Evolutionary conservation across 345 rosid genomes (phyloP).

Genomic region (Populus pruinosa): DNA sequence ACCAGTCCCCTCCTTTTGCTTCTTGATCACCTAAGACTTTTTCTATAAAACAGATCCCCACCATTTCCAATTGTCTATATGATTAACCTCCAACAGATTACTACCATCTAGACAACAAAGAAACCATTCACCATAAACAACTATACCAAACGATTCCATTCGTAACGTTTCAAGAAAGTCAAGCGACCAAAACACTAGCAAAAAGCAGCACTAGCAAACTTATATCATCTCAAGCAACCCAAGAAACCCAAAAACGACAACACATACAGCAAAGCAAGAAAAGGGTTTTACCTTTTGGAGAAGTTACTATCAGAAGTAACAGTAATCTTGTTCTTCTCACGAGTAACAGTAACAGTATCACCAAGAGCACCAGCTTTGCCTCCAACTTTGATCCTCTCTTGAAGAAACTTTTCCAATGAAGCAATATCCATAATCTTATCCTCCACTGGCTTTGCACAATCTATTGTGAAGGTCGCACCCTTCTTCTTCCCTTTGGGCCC

Average conservation of each 20-base stretch:
- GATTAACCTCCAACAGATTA: background rate
- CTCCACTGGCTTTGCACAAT: conserved; percentile 69
- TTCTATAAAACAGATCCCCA: background rate
- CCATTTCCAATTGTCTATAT: background rate
- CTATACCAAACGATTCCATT: too few relatives aligned
- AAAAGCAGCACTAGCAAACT: background rate
- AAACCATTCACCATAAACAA: background rate
- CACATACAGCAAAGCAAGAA: background rate
- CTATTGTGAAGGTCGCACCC: conserved; percentile 45
- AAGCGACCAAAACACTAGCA: too few relatives aligned
- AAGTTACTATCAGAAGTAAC: conserved; percentile 53
- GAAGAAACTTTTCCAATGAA: conserved; percentile 70
- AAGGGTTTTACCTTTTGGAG: conserved; percentile 54
- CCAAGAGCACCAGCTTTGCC: conserved; percentile 78
- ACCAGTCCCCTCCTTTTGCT: background rate
- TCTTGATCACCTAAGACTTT: background rate
- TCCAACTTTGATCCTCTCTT: conserved; percentile 70
- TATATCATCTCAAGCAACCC: background rate
- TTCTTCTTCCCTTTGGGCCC: conserved; percentile 49
- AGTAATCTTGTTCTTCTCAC: conserved; percentile 49
- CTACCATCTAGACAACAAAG: background rate
- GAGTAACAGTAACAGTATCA: conserved; percentile 41
- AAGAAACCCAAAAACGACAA: background rate
- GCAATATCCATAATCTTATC: conserved; percentile 77
- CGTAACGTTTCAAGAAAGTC: too few relatives aligned